A percentile compares a stretch with the other conserved stretches of the same genome.
phyloP scores from a whole-genome alignment of 192 early-diverging fungal genomes.

The Neocallimastix lanati region DNA sequence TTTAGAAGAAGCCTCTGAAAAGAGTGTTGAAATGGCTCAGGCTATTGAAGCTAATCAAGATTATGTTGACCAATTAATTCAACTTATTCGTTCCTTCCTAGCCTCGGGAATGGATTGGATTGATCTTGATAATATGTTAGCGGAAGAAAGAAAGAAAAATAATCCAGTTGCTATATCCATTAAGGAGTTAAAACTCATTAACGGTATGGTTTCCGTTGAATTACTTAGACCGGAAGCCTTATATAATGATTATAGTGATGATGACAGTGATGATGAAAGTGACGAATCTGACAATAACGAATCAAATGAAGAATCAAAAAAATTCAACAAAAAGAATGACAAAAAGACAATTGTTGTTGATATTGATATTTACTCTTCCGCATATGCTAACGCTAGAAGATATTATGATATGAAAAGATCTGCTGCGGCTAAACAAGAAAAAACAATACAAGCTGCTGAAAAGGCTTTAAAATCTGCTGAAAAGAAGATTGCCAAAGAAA shows the following conservation, averaged over 20 bases:
- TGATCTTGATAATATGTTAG: conserved; percentile 73
- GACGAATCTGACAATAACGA: conserved; percentile 17
- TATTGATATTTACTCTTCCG: conserved; percentile 72
- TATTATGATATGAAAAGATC: conserved; percentile 75
- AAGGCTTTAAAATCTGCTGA: conserved; percentile 84
- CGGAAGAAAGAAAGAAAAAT: conserved; percentile 53
- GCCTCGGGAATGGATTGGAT: conserved; percentile 83
- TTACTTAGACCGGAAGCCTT: conserved; percentile 19
- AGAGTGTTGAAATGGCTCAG: conserved; percentile 53
- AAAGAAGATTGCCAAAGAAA: conserved; percentile 64
- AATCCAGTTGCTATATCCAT: conserved; percentile 73
- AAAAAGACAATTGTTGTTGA: conserved; percentile 34
- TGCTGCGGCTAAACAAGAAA: conserved; percentile 72
- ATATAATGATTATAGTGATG: conserved; percentile 1
- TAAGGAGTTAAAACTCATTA: conserved; percentile 48
- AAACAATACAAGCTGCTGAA: conserved; percentile 63
- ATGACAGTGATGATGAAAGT: conserved; percentile 3
- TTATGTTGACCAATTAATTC: conserved; percentile 71
- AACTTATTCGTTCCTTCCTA: conserved; percentile 70
- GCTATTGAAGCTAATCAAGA: conserved; percentile 71
- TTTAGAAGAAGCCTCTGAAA: conserved; percentile 51
- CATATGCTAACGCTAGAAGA: conserved; percentile 72
- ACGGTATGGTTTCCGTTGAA: conserved; percentile 56
- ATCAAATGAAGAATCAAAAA: conserved; percentile 9
- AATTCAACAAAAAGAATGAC: conserved; percentile 13